Evolutionary conservation across 495 filamentous ascomycete species (phyloP), one percentile per base, ranked within the genome.

Genomic region (Penicillium arizonense): DNA sequence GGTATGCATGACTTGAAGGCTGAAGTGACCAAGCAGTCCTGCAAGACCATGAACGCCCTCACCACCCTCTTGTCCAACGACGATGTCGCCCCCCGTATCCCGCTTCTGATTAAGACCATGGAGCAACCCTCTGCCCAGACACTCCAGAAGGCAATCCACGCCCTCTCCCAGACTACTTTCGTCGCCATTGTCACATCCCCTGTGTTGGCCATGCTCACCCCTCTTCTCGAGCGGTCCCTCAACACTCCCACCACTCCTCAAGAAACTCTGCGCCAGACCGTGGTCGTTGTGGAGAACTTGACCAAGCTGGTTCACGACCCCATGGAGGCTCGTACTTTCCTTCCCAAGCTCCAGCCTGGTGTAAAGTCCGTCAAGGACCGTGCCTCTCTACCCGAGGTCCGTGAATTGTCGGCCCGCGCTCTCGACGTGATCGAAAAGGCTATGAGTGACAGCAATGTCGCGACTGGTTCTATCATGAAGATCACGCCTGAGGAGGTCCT

Each of bases 301-400:
- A 99, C 94, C 42, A 99, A 96, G 77, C 81, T 99, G 24, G 94
- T 99, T 23, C 94, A 99, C 70, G 95, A 99, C 65, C 94, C 94
- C 5, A 83, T 96, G 30, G 94, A 99, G 74, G 94, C 94, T 16
- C 82, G 95, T 38, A 89, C 91, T 55, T 99, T 99, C 81, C 77
- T 99, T 61, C 94, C 94, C 40, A 96, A 96, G 70, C 84, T 99
- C 37, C 89, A 89, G 67, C 94, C 94, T 36, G 94, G 94, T 82
- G 84, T 99, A 14, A 90, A 96, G 79, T 80, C 73, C 26, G 92
- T 97, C 51, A 82, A 88, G 61, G 86, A 91, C 55, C 82, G 91
- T 41, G 92, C 95, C 34, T 94, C 94, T 49, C 82, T 97, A 9
- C 94, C 94, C 11, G 95, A 97, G 67, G 95, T 99, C 33, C 87